phyloP scores from a whole-genome alignment of 75 land plant genomes.

The Cunninghamia lanceolata region DNA sequence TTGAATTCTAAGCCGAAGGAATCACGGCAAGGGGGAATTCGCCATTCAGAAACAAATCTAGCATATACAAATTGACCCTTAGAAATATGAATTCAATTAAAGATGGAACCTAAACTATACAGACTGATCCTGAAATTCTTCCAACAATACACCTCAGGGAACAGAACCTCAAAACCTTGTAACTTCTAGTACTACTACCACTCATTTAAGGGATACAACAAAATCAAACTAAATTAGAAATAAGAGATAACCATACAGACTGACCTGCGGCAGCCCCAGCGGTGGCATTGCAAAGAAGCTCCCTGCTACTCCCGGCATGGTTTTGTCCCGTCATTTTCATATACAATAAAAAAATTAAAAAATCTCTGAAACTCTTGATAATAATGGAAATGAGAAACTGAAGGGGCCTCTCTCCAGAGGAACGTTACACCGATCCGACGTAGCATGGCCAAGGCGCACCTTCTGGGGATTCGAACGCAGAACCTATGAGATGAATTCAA shows the following conservation, averaged over 20 bases:
- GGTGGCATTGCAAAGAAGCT: conserved; percentile 59
- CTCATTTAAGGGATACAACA: not conserved
- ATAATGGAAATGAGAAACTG: not conserved
- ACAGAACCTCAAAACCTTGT: not conserved
- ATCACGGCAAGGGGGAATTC: too few relatives aligned
- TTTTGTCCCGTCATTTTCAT: conserved; percentile 18
- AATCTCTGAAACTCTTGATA: not conserved
- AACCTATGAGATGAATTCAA: not conserved
- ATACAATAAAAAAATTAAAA: not conserved
- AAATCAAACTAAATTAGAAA: not conserved
- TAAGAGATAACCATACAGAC: not conserved
- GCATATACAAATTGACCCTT: too few relatives aligned
- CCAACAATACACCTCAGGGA: not conserved
- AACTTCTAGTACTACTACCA: not conserved
- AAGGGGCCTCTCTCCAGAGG: conserved; percentile 48
- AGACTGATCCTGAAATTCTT: not conserved
- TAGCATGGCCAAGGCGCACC: conserved; percentile 35
- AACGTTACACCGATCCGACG: conserved; percentile 26
- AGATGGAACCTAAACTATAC: not conserved
- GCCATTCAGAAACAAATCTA: too few relatives aligned
- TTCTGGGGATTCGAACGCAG: not conserved
- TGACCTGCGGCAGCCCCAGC: conserved; percentile 77
- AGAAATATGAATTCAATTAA: not conserved
- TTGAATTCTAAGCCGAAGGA: too few relatives aligned
- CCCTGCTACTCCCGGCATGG: conserved; percentile 26